These are phyloP conservation scores for Camellia japonica DNA, from an alignment of 148 eudicot species.

Conservation along the genomic window DNA sequence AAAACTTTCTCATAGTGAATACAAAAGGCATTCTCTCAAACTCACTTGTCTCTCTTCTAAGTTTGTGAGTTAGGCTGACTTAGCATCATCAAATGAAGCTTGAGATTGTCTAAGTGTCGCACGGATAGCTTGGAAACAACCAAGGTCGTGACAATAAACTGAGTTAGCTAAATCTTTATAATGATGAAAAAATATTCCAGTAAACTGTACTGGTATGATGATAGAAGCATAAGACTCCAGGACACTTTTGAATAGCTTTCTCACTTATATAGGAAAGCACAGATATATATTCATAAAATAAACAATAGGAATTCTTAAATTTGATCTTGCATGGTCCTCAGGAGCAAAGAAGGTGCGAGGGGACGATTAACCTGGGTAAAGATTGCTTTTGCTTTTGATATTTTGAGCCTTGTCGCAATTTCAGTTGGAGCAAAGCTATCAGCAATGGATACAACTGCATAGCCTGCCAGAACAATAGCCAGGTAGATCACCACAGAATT, in stretches of 20 bases:
- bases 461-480: constrained; percentile 88
- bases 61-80: no score
- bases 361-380: constrained; percentile 75
- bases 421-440: constrained; percentile 95
- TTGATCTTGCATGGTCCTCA: background rate
- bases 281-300: background rate
- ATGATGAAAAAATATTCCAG: constrained; percentile 7
- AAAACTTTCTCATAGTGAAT: no score
- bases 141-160: no score
- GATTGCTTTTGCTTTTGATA: constrained; percentile 83
- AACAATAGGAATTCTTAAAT: background rate
- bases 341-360: background rate
- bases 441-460: constrained; percentile 89
- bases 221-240: background rate
- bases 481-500: constrained; percentile 84
- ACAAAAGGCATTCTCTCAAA: no score
- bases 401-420: constrained; percentile 70
- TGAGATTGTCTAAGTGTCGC: no score
- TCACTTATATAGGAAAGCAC: background rate
- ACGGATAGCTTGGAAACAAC: no score
- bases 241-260: background rate
- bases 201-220: background rate
- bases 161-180: background rate
- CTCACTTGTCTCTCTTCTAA: no score
- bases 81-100: no score